These are phyloP conservation scores for Ailanthus altissimus DNA, from an alignment of 345 rosid species.

Conservation along the genomic window DNA sequence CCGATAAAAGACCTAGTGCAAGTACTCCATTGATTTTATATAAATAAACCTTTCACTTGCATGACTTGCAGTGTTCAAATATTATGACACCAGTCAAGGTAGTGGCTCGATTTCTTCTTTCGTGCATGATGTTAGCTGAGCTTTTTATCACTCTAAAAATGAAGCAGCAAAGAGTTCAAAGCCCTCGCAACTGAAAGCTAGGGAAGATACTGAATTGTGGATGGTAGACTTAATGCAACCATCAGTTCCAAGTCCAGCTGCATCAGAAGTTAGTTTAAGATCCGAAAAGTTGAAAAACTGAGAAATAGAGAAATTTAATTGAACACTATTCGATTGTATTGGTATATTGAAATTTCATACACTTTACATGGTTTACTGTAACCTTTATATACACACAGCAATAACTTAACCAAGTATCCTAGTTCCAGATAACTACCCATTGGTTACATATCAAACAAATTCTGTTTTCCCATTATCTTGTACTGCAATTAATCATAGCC, in stretches of 20 bases:
- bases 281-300: too few relatives aligned
- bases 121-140: conserved; percentile 17
- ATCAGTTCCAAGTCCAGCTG: conserved; percentile 24
- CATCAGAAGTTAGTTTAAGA: conserved; percentile 11
- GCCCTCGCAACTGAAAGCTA: not conserved
- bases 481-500: too few relatives aligned
- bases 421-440: too few relatives aligned
- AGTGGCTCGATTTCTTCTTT: conserved; percentile 23
- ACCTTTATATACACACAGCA: too few relatives aligned
- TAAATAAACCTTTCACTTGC: not conserved
- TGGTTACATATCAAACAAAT: too few relatives aligned
- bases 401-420: too few relatives aligned
- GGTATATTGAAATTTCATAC: too few relatives aligned
- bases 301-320: too few relatives aligned
- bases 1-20: not conserved
- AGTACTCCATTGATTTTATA: not conserved
- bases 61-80: not conserved
- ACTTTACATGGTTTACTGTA: too few relatives aligned
- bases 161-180: not conserved
- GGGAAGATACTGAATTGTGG: not conserved
- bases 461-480: too few relatives aligned
- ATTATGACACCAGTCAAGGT: not conserved
- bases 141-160: not conserved
- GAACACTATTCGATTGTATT: too few relatives aligned
- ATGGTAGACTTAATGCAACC: not conserved